Conservation (phyloP, 495 filamentous ascomycete genomes). For the Bathelium albidoporum region DNA sequence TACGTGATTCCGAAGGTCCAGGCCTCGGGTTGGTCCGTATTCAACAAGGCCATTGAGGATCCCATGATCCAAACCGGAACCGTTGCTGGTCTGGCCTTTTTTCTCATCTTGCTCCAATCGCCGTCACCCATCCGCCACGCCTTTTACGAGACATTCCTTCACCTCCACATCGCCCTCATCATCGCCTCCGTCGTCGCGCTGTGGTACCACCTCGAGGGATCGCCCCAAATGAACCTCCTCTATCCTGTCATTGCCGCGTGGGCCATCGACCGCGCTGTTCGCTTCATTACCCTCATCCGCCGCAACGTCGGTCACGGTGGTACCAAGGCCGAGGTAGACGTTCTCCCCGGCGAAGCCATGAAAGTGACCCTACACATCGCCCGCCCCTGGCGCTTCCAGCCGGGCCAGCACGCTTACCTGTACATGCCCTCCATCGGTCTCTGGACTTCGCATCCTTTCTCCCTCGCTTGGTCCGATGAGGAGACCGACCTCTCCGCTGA, state of each 20-base stretch:
- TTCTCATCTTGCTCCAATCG: slow-evolving; percentile 50
- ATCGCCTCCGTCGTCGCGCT: slow-evolving; percentile 49
- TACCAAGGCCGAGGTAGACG: slow-evolving; percentile 63
- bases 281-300: slow-evolving; percentile 58
- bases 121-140: slow-evolving; percentile 75
- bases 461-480: slow-evolving; percentile 72
- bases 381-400: slow-evolving; percentile 63
- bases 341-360: slow-evolving; percentile 70
- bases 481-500: slow-evolving; percentile 22
- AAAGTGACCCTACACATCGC: slow-evolving; percentile 73
- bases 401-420: slow-evolving; percentile 82
- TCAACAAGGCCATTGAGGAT: slow-evolving; percentile 38
- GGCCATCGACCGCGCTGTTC: slow-evolving; percentile 61
- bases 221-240: slow-evolving; percentile 57
- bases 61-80: slow-evolving; percentile 26
- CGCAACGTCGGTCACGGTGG: slow-evolving; percentile 55
- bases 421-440: slow-evolving; percentile 64
- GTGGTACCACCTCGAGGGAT: slow-evolving; percentile 58
- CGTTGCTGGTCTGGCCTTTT: slow-evolving; percentile 31
- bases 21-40: slow-evolving; percentile 47
- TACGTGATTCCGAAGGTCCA: slow-evolving; percentile 12
- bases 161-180: slow-evolving; percentile 65
- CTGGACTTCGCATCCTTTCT: slow-evolving; percentile 91
- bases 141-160: slow-evolving; percentile 91
- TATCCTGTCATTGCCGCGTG: slow-evolving; percentile 61